Base-by-base conservation (phyloP, 345 rosid genomes). In the Bruguiera parviflora region DNA sequence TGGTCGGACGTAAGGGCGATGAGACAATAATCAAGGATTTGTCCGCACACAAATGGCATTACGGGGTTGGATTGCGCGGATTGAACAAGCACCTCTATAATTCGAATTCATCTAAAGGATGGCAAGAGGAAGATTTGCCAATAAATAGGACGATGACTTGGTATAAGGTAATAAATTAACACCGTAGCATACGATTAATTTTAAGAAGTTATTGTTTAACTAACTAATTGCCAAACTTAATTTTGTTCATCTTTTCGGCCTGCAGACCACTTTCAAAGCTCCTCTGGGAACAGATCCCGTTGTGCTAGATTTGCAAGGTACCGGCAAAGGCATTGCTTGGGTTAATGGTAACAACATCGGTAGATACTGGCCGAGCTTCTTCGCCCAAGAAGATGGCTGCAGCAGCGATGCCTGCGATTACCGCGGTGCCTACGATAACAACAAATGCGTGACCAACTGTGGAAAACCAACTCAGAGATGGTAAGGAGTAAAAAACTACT, bases 301-400 rank as follows among this genome's bases (percentile, higher is more conserved):
- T 3, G 77, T 58, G 11, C 28, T 74, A 21, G 64, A 68, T 9
- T 27, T 74, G 35, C 39, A n/a, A n/a, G 77, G 77, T 22, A 43
- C 64, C 73, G 69, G 73, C 0, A 74, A 69, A 37, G 78, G 78
- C 2, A 16, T 20, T 21, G 69, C 68, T 28, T 69, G 73, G 78
- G 64, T 69, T 8, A 75, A 75, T 35, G 73, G 71, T 1, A 60
- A 61, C n/a, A 67, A 39, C 51, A 46, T 58, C 5, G 64, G 64
- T 7, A 19, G 71, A 13, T 58, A 24, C 27, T 68, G 63, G 63
- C 71, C 71, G 20, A 58, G 35, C 6, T 43, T 35, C 35, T 19
- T 28, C 9, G 67, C 73, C 21, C 33, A 53, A 10, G 25, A n/a
- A 19, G 37, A 51, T 13, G 73, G 67, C 3, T 70, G 61, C 20